Evolutionary conservation across 345 rosid species (phyloP).

Genomic region (Melastoma malabathricum): DNA sequence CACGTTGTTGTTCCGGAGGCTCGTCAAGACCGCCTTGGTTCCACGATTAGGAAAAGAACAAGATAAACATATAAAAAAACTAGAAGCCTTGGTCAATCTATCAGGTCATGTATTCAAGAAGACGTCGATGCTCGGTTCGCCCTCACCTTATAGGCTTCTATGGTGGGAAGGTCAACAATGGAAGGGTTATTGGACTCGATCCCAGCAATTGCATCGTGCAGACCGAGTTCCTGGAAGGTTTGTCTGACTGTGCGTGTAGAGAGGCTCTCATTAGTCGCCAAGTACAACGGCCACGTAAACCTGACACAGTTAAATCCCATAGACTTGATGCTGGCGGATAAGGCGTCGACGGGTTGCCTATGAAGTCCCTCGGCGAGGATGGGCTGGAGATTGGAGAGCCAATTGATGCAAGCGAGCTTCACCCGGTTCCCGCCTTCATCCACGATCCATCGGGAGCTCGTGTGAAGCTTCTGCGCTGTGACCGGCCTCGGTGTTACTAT

Average conservation of each 20-base stretch:
- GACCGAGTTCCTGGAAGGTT: conserved; percentile 15
- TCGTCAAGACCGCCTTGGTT: conserved; percentile 6
- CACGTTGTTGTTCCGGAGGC: conserved; percentile 4
- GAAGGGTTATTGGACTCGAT: conserved; percentile 23
- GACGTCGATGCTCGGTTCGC: background rate
- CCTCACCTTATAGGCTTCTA: conserved; percentile 23
- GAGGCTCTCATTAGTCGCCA: conserved; percentile 17
- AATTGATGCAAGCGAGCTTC: conserved; percentile 14
- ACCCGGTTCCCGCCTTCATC: conserved; percentile 6
- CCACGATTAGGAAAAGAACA: background rate
- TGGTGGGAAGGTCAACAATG: conserved; percentile 19
- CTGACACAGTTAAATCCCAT: conserved; percentile 35
- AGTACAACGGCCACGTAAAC: conserved; percentile 27
- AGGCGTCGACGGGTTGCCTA: conserved; percentile 20
- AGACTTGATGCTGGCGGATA: conserved; percentile 11
- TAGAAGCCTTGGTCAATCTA: background rate
- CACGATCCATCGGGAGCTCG: conserved; percentile 11
- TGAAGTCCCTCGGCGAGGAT: conserved; percentile 33
- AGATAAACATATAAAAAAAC: too few relatives aligned
- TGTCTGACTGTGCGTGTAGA: conserved; percentile 13
- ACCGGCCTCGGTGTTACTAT: background rate
- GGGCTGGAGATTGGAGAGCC: conserved; percentile 17
- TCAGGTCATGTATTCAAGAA: background rate
- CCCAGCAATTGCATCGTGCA: conserved; percentile 16
- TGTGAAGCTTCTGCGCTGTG: background rate